Evolutionary conservation across 129 eudicot species (phyloP).

Genomic region (Helianthus tuberosus): DNA sequence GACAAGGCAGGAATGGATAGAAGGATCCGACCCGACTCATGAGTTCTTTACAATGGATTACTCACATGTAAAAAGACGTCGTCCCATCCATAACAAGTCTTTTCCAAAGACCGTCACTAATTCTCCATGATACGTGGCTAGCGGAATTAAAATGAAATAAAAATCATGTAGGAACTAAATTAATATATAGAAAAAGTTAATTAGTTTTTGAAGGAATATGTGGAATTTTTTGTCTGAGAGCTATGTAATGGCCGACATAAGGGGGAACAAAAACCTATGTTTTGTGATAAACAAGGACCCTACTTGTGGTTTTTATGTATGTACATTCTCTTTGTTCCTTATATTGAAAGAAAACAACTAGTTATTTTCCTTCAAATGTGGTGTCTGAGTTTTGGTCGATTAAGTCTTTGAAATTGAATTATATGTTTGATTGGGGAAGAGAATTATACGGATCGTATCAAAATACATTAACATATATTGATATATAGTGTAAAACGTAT

Average conservation of each 20-base stretch:
- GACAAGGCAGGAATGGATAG: conserved; percentile 39
- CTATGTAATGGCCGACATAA: conserved; percentile 41
- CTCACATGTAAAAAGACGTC: conserved; percentile 54
- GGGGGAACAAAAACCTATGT: conserved; percentile 38
- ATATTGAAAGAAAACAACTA: background rate
- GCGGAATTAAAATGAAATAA: background rate
- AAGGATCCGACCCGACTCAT: conserved; percentile 36
- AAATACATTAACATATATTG: too few relatives aligned
- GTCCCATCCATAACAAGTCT: conserved; percentile 72
- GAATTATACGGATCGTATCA: too few relatives aligned
- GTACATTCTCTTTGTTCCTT: conserved; percentile 26
- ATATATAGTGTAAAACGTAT: too few relatives aligned
- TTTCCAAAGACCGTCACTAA: conserved; percentile 30
- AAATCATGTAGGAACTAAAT: background rate
- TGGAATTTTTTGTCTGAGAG: conserved; percentile 34
- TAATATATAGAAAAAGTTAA: background rate
- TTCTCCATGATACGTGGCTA: conserved; percentile 48
- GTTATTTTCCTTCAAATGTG: background rate
- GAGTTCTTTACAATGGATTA: conserved; percentile 69
- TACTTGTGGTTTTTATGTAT: conserved; percentile 25
- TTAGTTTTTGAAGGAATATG: conserved; percentile 10
- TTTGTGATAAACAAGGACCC: conserved; percentile 33
- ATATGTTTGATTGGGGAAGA: too few relatives aligned
- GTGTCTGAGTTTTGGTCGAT: conserved; percentile 1
- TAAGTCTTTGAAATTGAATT: too few relatives aligned